Evolutionary conservation across 768 basidiomycete species (phyloP), one percentile per base, ranked within the genome.

Genomic region (Hypsizygus marmoreus): DNA sequence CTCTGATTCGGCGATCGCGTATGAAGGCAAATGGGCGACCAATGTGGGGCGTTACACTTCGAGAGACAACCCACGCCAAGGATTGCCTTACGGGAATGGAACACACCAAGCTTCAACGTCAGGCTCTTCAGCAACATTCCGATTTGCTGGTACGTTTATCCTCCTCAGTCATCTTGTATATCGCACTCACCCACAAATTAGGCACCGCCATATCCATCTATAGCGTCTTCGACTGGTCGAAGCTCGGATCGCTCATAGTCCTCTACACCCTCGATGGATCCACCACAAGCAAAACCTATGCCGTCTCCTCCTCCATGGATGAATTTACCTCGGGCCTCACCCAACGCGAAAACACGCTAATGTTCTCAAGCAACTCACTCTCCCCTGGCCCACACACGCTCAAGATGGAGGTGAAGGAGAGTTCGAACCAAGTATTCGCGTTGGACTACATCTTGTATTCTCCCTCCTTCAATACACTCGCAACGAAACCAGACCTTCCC

Each of bases 391-490:
- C 59, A 33, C 63, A 64, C 26, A 63, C 57, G 0, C 50, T 66
- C 23, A 36, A 45, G 6, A 58, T 63, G 12, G 56, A 57, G 14
- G 28, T 64, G 23, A 54, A 50, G 1, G 51, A 49, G 6, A 59
- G 56, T 43, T 29, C 54, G 19, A 60, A 60, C 33, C 59, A 58
- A 32, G 54, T 55, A 1, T 59, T 61, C 23, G 40, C 45, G 3
- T 49, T 66, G 19, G 65, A 66, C 43, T 66, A 64, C 29, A 46
- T 66, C 33, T 45, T 58, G 13, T 64, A 59, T 31, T 49, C 42
- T 5, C 63, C 65, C 19, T 56, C 61, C 25, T 60, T 50, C 25
- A 34, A 34, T 6, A 47, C 48, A 1, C 41, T 54, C 8, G 17
- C 41, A 1, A 5, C 31, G 19, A 46, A 50, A 25, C 53, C 37